phyloP scores from a whole-genome alignment of 352 stramenopile genomes.

The Blastocystis sp. region DNA sequence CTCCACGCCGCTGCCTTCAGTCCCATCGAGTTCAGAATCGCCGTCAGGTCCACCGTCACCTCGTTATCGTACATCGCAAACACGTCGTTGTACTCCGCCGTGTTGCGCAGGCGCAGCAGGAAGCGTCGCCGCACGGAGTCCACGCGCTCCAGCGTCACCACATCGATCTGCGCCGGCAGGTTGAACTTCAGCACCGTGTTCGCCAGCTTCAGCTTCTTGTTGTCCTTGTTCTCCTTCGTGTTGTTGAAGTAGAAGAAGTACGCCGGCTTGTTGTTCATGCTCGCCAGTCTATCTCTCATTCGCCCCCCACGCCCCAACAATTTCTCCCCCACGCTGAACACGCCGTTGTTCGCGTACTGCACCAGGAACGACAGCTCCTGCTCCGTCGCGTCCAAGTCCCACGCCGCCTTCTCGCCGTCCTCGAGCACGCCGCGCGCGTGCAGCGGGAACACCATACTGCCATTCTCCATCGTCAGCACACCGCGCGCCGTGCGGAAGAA shows the following conservation, averaged over 20 bases:
- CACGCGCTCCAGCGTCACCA: slow-evolving; percentile 33
- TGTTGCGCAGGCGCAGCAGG: slow-evolving; percentile 35
- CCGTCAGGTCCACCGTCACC: slow-evolving; percentile 8
- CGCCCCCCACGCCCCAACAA: not conserved
- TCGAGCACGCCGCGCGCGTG: not conserved
- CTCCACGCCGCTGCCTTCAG: not conserved
- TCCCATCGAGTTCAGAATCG: not conserved
- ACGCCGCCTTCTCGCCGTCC: slow-evolving; percentile 4
- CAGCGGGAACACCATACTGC: slow-evolving; percentile 32
- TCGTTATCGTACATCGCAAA: slow-evolving; percentile 8
- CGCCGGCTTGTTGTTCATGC: slow-evolving; percentile 1
- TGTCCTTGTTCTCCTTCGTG: slow-evolving; percentile 67
- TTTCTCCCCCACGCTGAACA: slow-evolving; percentile 31
- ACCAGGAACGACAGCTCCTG: slow-evolving; percentile 11
- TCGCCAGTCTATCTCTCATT: not conserved
- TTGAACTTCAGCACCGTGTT: not conserved
- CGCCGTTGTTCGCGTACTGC: slow-evolving; percentile 20
- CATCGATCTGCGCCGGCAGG: slow-evolving; percentile 4
- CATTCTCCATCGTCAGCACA: not conserved
- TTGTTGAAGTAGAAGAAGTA: slow-evolving; percentile 66
- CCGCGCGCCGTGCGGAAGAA: slow-evolving; percentile 28
- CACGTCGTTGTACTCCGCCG: slow-evolving; percentile 9
- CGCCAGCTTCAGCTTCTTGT: slow-evolving; percentile 50
- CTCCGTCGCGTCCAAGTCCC: not conserved
- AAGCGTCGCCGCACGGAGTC: not conserved